Evolutionary conservation across 1,284 basidiomycete species (phyloP).

Genomic region (Ceratobasidium papillatum): DNA sequence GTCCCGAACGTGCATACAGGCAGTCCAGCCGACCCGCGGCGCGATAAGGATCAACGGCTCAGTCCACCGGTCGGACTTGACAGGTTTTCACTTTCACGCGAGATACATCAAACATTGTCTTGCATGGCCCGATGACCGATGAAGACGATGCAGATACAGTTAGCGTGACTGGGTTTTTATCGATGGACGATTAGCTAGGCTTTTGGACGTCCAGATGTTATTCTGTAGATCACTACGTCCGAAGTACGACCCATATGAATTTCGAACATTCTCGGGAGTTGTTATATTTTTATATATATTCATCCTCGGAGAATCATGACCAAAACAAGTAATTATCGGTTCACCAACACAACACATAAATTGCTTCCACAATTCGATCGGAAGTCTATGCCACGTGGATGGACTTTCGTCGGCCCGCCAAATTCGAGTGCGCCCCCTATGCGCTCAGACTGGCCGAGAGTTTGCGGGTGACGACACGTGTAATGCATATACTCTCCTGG

Average conservation of each 20-base stretch:
- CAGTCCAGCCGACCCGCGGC: background rate
- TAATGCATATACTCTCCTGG: background rate
- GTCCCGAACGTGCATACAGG: background rate
- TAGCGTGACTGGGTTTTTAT: background rate
- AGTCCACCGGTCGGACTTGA: constrained; percentile 3
- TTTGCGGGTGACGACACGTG: background rate
- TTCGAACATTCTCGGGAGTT: background rate
- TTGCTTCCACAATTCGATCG: constrained; percentile 16
- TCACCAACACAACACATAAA: constrained; percentile 10
- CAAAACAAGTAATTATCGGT: background rate
- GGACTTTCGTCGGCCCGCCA: constrained; percentile 18
- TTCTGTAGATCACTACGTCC: background rate
- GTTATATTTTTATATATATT: background rate
- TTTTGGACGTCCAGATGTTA: background rate
- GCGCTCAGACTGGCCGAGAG: background rate
- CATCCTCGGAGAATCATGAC: background rate
- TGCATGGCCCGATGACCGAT: background rate
- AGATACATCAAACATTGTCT: background rate
- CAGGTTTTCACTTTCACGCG: background rate
- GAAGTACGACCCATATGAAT: background rate
- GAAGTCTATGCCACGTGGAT: constrained; percentile 27
- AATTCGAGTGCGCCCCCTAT: background rate
- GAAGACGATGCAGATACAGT: background rate
- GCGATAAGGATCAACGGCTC: constrained; percentile 34
- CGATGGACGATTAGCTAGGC: background rate